Percentiles rank a stretch among this genome's conserved stretches.
These are phyloP conservation scores for Daldinia eschscholtzii DNA, from an alignment of 2,329 filamentous ascomycete species.

Conservation along the genomic window DNA sequence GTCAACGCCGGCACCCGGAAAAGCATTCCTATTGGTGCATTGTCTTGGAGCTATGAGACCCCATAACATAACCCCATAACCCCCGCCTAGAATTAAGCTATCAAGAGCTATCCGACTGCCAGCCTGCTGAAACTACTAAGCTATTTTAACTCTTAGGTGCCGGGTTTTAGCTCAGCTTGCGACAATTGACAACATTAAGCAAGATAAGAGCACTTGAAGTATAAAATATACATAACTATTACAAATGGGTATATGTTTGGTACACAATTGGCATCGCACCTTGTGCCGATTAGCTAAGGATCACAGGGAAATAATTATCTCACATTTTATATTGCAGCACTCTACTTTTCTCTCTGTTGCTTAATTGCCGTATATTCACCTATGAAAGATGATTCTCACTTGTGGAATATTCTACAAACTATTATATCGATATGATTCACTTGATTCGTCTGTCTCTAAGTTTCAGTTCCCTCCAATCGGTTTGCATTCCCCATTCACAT, in stretches of 20 bases:
- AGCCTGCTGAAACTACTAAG: neutral
- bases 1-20: slow-evolving; percentile 46
- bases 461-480: neutral
- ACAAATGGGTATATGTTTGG: neutral
- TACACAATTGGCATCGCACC: neutral
- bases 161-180: neutral
- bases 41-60: neutral
- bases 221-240: neutral
- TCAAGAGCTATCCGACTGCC: neutral
- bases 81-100: slow-evolving; percentile 1
- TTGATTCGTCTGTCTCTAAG: neutral
- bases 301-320: neutral
- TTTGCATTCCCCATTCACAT: neutral
- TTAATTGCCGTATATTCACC: neutral
- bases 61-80: neutral
- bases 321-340: neutral
- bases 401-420: neutral
- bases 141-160: neutral
- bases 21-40: slow-evolving; percentile 31
- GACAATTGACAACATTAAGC: neutral
- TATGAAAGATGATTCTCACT: neutral
- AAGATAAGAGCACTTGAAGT: neutral
- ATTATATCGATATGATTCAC: neutral
- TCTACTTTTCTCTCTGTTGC: neutral
- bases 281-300: neutral